Conservation (phyloP, 495 filamentous ascomycete species). For the Aspergillus nidulans region DNA sequence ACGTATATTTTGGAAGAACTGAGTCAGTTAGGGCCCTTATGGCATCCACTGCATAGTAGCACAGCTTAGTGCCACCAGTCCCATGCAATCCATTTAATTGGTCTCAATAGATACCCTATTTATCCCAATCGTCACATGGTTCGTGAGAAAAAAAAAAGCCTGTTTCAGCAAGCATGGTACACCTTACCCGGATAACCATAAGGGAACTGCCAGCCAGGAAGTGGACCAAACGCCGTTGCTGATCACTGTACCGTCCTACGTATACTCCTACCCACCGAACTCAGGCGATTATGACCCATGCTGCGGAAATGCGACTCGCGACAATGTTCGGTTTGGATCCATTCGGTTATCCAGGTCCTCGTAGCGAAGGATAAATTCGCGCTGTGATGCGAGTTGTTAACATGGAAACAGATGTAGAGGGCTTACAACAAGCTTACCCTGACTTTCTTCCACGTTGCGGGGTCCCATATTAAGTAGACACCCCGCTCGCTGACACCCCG, state of each 20-base stretch:
- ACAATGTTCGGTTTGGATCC: conserved; percentile 35
- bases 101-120: conserved; percentile 23
- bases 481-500: conserved; percentile 72
- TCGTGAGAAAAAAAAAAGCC: conserved; percentile 29
- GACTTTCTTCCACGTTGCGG: conserved; percentile 76
- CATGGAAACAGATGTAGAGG: not conserved
- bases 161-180: conserved; percentile 24
- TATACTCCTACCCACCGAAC: conserved; percentile 5
- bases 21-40: not conserved
- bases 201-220: conserved; percentile 22
- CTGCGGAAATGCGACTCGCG: conserved; percentile 34
- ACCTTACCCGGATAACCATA: conserved; percentile 23
- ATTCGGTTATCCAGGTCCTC: conserved; percentile 65
- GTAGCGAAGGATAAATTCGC: conserved; percentile 75
- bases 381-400: conserved; percentile 37
- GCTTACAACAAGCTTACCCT: conserved; percentile 51
- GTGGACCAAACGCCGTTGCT: conserved; percentile 36
- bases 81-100: conserved; percentile 28
- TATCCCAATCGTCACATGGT: conserved; percentile 21
- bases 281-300: conserved; percentile 37
- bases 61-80: conserved; percentile 3
- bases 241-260: conserved; percentile 12
- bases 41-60: not conserved
- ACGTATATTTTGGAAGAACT: not conserved
- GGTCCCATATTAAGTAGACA: conserved; percentile 86